Evolutionary conservation across 805 yeast genomes (phyloP).

Genomic region (Candida koratica): DNA sequence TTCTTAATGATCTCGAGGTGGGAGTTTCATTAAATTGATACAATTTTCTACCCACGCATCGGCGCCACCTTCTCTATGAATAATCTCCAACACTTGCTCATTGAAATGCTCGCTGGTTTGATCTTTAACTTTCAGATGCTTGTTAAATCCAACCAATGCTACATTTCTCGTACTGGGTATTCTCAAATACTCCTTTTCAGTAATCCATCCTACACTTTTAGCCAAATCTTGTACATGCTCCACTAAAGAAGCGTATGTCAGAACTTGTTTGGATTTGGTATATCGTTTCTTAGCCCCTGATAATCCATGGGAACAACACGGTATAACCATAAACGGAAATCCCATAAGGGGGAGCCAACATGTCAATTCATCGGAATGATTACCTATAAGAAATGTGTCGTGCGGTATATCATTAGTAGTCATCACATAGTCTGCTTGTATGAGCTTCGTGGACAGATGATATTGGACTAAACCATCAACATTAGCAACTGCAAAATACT

Average conservation of each 20-base stretch:
- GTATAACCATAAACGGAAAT: slow-evolving; percentile 85
- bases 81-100: slow-evolving; percentile 51
- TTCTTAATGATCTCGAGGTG: slow-evolving; percentile 65
- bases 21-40: slow-evolving; percentile 62
- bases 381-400: slow-evolving; percentile 83
- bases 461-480: slow-evolving; percentile 44
- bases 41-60: slow-evolving; percentile 86
- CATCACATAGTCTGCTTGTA: slow-evolving; percentile 47
- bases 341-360: slow-evolving; percentile 92
- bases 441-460: slow-evolving; percentile 50
- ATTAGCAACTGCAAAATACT: slow-evolving; percentile 51
- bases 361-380: slow-evolving; percentile 92
- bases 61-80: slow-evolving; percentile 82
- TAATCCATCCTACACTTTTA: slow-evolving; percentile 71
- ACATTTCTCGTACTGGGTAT: slow-evolving; percentile 94
- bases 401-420: slow-evolving; percentile 64
- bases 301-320: slow-evolving; percentile 90
- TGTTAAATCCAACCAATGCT: slow-evolving; percentile 68
- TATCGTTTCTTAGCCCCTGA: slow-evolving; percentile 73
- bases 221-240: slow-evolving; percentile 79
- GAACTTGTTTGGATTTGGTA: slow-evolving; percentile 37
- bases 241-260: slow-evolving; percentile 81
- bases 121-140: slow-evolving; percentile 19
- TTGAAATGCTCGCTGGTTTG: slow-evolving; percentile 31
- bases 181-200: slow-evolving; percentile 79